Base-by-base conservation (phyloP, 495 filamentous ascomycete species). In the Penicillium cataractarum region DNA sequence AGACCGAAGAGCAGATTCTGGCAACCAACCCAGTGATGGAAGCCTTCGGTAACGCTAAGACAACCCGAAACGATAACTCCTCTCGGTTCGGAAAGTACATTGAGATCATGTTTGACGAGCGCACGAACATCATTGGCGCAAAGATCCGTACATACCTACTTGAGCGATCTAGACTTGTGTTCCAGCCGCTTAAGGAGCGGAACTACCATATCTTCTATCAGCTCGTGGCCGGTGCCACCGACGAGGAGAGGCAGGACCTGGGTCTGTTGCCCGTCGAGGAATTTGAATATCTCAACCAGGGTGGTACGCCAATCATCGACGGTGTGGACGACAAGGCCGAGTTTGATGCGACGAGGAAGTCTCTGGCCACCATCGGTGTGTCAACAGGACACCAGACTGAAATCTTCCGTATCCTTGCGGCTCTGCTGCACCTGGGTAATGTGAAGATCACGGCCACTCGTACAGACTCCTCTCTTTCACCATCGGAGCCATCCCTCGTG, bases 181-280 rank as follows among this genome's bases (percentile, higher is more conserved):
- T 98, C 71, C 95, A 99, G 72, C 95, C 95, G 21, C 79, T 97
- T 37, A 98, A 96, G 74, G 95, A 99, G 77, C 85, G 95, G 61
- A 99, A 99, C 74, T 99, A 99, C 75, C 95, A 99, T 77, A 94
- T 99, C 66, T 99, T 99, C 79, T 98, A 99, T 75, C 95, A 99
- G 77, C 82, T 99, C 39, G 88, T 97, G 57, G 94, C 93, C n/a
- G 95, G 95, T 63, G 90, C 92, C 29, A 88, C 92, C n/a, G 90
- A 96, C 58, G 82, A 83, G 61, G 92, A 98, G 74, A 89, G 86
- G 65, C 84, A 92, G 69, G 86, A 92, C 55, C 82, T 96, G 55
- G 83, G 87, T 33, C 77, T 99, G 60, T 73, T 90, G 31, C 86
- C 93, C 0, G 85, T 94, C 29, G 93, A 97, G 71, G 89, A 97